phyloP scores from a whole-genome alignment of 306 rosid species.

The Quercus bicolor region DNA sequence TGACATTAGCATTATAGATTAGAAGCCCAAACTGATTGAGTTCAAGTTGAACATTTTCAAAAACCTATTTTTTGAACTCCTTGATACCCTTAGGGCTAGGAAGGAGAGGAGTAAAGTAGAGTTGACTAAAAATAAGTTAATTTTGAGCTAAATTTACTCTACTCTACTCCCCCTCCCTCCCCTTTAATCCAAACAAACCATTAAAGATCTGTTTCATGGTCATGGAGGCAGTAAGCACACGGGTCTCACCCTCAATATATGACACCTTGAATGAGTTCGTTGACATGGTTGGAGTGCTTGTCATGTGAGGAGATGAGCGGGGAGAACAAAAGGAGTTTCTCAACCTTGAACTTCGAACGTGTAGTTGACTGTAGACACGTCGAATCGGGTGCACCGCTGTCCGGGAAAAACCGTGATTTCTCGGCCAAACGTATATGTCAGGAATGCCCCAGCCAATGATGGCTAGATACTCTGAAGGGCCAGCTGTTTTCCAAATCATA shows the following conservation, averaged over 20 bases:
- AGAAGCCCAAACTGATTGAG: slow-evolving; percentile 58
- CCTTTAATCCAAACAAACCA: too few relatives aligned
- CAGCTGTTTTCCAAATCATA: too few relatives aligned
- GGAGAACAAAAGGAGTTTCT: slow-evolving; percentile 62
- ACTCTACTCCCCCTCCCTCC: too few relatives aligned
- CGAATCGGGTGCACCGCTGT: slow-evolving; percentile 21
- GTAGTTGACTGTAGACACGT: slow-evolving; percentile 62
- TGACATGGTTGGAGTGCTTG: slow-evolving; percentile 49
- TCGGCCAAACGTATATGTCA: slow-evolving; percentile 19
- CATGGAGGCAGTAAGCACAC: slow-evolving; percentile 46
- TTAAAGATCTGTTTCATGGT: too few relatives aligned
- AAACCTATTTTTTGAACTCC: slow-evolving; percentile 41
- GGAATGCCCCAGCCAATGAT: too few relatives aligned
- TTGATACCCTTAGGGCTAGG: too few relatives aligned
- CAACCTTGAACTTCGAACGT: slow-evolving; percentile 68
- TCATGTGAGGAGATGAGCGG: slow-evolving; percentile 14
- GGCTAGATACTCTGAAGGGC: too few relatives aligned
- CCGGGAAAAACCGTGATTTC: slow-evolving; percentile 55
- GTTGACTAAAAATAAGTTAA: too few relatives aligned
- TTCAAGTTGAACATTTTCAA: slow-evolving; percentile 55
- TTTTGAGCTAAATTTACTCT: too few relatives aligned
- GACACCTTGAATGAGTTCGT: slow-evolving; percentile 50
- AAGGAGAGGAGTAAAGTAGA: too few relatives aligned
- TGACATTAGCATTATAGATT: slow-evolving; percentile 63
- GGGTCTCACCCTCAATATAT: slow-evolving; percentile 57